Percentiles rank a stretch among this genome's conserved stretches.
Conservation (phyloP, 2,329 filamentous ascomycete genomes). For the Cadophora luteo-olivacea region DNA sequence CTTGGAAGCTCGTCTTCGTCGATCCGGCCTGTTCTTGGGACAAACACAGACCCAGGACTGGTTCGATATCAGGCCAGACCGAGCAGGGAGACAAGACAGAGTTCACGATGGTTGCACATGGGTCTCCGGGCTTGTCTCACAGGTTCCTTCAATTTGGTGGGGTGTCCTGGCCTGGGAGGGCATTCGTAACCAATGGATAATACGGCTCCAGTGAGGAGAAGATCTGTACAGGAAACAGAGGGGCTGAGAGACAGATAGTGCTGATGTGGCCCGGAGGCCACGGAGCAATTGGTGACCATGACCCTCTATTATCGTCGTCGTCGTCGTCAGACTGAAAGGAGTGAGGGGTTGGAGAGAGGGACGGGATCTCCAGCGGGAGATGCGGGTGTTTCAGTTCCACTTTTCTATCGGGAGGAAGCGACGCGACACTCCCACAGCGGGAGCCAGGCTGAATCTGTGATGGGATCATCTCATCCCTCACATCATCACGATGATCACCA, state of each 20-base stretch:
- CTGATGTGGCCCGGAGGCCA: conserved; percentile 1
- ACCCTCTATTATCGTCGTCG: neutral
- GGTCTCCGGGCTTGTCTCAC: conserved; percentile 12
- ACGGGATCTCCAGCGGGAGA: neutral
- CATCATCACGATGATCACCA: neutral
- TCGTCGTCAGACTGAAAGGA: neutral
- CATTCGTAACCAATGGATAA: neutral
- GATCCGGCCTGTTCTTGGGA: conserved; percentile 1
- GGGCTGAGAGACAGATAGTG: conserved; percentile 2
- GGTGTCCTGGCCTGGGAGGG: neutral
- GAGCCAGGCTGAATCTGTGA: neutral
- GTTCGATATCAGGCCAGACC: neutral
- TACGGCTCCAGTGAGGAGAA: neutral
- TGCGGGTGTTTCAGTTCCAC: conserved; percentile 1
- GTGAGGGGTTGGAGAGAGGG: neutral
- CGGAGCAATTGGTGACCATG: conserved; percentile 1
- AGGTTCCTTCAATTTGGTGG: neutral
- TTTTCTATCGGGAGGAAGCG: neutral
- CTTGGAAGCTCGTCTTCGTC: neutral
- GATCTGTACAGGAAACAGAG: conserved; percentile 6
- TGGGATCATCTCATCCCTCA: neutral
- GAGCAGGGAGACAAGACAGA: neutral
- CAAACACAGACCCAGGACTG: neutral
- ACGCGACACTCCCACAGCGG: neutral
- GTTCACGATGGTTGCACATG: conserved; percentile 19